Conservation (phyloP, 345 rosid genomes). For the Pseudoturritis turrita region DNA sequence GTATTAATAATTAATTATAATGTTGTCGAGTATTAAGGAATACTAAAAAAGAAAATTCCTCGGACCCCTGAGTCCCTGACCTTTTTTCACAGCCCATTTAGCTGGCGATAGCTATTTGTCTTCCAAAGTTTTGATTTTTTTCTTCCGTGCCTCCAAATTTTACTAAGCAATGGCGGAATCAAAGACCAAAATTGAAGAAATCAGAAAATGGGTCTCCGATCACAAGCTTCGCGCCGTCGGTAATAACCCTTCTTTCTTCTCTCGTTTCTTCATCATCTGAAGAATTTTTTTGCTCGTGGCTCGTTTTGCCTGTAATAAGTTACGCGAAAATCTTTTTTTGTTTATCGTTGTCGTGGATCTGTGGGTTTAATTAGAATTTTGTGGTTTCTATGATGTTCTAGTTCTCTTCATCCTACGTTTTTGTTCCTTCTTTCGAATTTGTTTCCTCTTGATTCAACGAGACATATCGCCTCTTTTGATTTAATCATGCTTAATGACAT, state of each 20-base stretch:
- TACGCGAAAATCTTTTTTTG: neutral
- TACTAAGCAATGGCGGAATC: conserved; percentile 47
- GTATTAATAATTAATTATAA: no score
- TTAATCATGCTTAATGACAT: neutral
- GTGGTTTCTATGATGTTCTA: neutral
- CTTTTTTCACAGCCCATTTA: neutral
- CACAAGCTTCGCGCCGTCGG: conserved; percentile 90
- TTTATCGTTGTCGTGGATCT: neutral
- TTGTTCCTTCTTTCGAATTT: neutral
- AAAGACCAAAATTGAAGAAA: conserved; percentile 45
- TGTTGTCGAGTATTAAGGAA: no score
- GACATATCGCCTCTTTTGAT: neutral
- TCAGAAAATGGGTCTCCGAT: conserved; percentile 66
- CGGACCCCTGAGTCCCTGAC: neutral
- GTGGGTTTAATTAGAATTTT: neutral
- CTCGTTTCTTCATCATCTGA: neutral
- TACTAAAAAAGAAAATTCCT: neutral
- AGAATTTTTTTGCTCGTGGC: neutral
- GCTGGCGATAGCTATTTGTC: neutral
- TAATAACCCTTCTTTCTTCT: conserved; percentile 16
- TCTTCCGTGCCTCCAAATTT: neutral
- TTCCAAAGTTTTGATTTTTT: neutral
- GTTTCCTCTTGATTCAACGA: neutral
- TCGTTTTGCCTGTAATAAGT: neutral
- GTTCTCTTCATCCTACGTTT: neutral